phyloP scores from a whole-genome alignment of 1,284 basidiomycete species.

The Somion occarium region DNA sequence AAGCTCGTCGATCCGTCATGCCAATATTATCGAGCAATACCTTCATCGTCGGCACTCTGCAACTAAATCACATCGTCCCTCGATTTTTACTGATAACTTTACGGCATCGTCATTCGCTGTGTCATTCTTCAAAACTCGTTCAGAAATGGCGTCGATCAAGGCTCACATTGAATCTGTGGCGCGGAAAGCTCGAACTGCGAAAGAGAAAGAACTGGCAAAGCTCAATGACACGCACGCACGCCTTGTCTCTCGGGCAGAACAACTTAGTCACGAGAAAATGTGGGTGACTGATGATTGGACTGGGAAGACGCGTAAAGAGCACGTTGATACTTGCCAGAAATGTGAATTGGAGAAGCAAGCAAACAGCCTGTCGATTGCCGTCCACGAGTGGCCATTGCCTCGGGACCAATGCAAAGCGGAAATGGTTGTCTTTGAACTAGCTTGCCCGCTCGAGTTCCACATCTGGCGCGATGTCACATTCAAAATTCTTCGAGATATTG shows the following conservation, averaged over 20 bases:
- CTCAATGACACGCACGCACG: not conserved
- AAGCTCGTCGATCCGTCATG: not conserved
- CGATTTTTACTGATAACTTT: not conserved
- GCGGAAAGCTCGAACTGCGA: not conserved
- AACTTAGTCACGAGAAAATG: not conserved
- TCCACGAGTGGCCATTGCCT: conserved; percentile 50
- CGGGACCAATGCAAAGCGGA: conserved; percentile 17
- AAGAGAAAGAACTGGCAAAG: not conserved
- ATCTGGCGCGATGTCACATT: conserved; percentile 42
- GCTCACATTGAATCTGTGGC: not conserved
- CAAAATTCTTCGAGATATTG: conserved; percentile 29
- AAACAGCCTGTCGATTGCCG: conserved; percentile 26
- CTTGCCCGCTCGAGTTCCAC: conserved; percentile 33
- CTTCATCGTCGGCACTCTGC: not conserved
- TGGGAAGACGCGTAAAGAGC: not conserved
- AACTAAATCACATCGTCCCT: not conserved
- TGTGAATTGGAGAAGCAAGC: not conserved
- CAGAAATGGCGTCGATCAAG: not conserved
- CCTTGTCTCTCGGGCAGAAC: not conserved
- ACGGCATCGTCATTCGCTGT: not conserved
- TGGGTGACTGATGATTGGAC: not conserved
- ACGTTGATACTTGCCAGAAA: not conserved
- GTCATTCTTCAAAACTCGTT: not conserved
- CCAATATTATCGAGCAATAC: not conserved
- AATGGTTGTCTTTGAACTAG: conserved; percentile 40